Evolutionary conservation across 345 rosid genomes (phyloP), one percentile per base, ranked within the genome.

Genomic region (Salix udensis): DNA sequence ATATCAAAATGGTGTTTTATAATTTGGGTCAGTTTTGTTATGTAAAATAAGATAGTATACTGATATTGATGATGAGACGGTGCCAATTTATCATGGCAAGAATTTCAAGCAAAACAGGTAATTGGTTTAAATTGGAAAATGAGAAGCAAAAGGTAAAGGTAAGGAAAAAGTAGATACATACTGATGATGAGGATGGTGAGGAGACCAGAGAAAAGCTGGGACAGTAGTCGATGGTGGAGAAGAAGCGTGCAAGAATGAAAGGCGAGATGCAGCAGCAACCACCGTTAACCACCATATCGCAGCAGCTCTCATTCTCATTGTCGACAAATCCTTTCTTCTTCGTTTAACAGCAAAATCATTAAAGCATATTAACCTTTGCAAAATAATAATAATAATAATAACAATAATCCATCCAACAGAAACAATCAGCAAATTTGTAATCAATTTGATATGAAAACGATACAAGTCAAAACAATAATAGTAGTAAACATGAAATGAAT

Each of bases 191-290:
- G 75, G 60, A 42, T 44, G 76, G 82, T 82, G 91, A 48, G 93
- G 88, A 76, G 96, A 91, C 98, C 98, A 96, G 18, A 96, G 82
- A 75, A 93, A 88, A 76, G 97, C 98, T 28, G 98, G 94, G 34
- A 83, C 90, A 2, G 93, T 85, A 15, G 88, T 53, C 23, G 61
- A 21, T 3, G 61, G 11, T 6, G 26, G 75, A 26, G 86, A 83
- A 18, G 79, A 85, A 53, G 89, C 87, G 37, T 81, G 76, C 46
- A 85, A 82, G 6, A 72, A 67, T 23, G 85, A 82, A 77, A 79
- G n/a, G 46, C 83, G 77, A 71, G 86, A 61, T 21, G 70, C 60
- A 37, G 71, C 9, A 53, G 24, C 61, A 53, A 53, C 61, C 61
- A 19, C 23, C 11, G 23, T 52, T 52, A 52, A 19, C 58, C 58